phyloP scores from a whole-genome alignment of 2,329 filamentous ascomycete genomes.

The Penicillium sclerotiorum region DNA sequence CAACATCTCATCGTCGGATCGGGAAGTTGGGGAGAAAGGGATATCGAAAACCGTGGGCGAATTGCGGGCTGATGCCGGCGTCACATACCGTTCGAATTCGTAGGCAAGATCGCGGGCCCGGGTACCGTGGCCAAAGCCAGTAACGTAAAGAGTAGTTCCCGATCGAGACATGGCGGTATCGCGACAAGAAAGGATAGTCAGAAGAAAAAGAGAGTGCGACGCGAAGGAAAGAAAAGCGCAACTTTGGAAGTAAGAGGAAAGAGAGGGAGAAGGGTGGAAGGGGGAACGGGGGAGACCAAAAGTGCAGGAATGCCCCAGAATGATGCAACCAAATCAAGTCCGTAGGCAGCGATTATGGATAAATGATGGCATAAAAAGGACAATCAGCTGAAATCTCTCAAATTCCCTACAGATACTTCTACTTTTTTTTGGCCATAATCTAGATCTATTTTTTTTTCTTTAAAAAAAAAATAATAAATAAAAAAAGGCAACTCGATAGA shows the following conservation, averaged over 20 bases:
- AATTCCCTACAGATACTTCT: too few species aligned
- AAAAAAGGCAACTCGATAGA: not conserved
- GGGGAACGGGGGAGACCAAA: not conserved
- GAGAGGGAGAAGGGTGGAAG: not conserved
- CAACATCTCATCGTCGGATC: slow-evolving; percentile 21
- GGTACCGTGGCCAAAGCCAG: slow-evolving; percentile 98
- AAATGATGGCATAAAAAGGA: too few species aligned
- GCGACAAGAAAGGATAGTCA: slow-evolving; percentile 3
- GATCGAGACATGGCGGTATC: slow-evolving; percentile 75
- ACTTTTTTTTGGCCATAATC: too few species aligned
- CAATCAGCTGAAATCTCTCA: too few species aligned
- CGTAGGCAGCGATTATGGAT: too few species aligned
- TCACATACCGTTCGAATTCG: slow-evolving; percentile 99
- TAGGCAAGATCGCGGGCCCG: slow-evolving; percentile 98
- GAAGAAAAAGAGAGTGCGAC: slow-evolving; percentile 4
- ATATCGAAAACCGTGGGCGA: slow-evolving; percentile 36
- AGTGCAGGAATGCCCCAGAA: slow-evolving; percentile 11
- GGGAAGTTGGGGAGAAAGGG: slow-evolving; percentile 37
- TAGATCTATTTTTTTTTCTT: too few species aligned
- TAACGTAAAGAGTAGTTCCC: slow-evolving; percentile 95
- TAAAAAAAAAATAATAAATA: too few species aligned
- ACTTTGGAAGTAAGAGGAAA: slow-evolving; percentile 2
- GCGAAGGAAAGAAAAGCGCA: slow-evolving; percentile 9
- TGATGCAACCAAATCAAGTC: slow-evolving; percentile 15
- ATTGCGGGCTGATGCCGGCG: slow-evolving; percentile 49